phyloP scores from a whole-genome alignment of 306 rosid genomes.

The Vigna hirtella region DNA sequence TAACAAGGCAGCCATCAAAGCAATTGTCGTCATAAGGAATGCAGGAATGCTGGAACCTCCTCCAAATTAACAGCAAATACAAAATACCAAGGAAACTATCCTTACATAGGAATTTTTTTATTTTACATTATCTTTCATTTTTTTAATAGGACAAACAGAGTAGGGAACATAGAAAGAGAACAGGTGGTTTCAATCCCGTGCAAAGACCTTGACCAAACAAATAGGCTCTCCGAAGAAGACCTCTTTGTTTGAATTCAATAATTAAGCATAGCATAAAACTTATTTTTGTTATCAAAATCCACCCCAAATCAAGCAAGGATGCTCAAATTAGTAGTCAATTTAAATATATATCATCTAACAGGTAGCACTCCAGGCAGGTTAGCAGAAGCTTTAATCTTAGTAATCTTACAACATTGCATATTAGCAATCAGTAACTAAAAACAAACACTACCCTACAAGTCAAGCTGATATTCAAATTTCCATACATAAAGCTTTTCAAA shows the following conservation, averaged over 20 bases:
- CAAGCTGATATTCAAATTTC: conserved; percentile 13
- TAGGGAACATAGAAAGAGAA: neutral
- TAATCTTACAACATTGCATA: neutral
- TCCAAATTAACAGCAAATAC: conserved; percentile 2
- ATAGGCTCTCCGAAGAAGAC: neutral
- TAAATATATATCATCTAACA: neutral
- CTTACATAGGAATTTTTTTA: neutral
- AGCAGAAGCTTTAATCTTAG: neutral
- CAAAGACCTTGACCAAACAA: conserved; percentile 4
- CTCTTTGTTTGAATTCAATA: neutral
- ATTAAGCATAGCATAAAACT: neutral
- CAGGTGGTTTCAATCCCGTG: neutral
- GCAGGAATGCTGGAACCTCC: neutral
- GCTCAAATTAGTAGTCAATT: conserved; percentile 1
- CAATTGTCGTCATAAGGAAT: neutral
- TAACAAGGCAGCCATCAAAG: neutral
- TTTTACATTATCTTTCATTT: neutral
- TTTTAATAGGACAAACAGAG: neutral
- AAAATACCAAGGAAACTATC: conserved; percentile 1
- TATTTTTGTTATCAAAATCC: conserved; percentile 13
- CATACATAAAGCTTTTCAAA: neutral
- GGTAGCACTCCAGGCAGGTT: conserved; percentile 5
- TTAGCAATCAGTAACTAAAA: conserved; percentile 9
- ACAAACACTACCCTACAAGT: neutral
- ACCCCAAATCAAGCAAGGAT: neutral